Evolutionary conservation across 2,329 filamentous ascomycete genomes (phyloP), one percentile per base, ranked within the genome.

Genomic region (Cryphonectria naterciae): DNA sequence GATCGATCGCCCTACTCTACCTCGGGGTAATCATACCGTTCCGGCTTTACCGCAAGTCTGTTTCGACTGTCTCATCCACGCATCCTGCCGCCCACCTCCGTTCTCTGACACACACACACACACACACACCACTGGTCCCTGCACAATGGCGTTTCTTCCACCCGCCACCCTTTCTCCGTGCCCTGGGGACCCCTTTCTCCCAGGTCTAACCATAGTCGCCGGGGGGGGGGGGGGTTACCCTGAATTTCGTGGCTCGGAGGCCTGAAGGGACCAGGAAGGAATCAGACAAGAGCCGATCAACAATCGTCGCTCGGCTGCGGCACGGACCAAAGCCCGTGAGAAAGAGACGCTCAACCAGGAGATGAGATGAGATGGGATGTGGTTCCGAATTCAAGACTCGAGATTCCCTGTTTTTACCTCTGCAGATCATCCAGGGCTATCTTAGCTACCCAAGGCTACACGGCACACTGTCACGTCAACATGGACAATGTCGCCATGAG

Each of bases 41-140:
- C 66, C 66, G 58, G 49, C 49, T 66, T 28, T 28, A 66, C 46
- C 37, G 64, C 64, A 66, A 66, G 56, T 39, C 43, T 63, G 66
- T 62, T 68, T 68, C 56, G 66, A 65, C 63, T 62, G 66, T 68
- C 56, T 68, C 66, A 68, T 52, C 66, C 41, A 43, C 43, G 22
- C 61, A 64, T 64, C 61, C 65, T 39, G 35, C 37, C 49, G 39
- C 49, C 49, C 28, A 35, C n/a, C 49, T 60, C 54, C 65, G 25
- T 43, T 41, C 39, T 17, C 43, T 61, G 39, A 8, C 54, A 46
- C 7, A 17, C 25, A 35, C 19, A 10, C 46, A 11, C 46, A 22
- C 46, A 19, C 52, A 13, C 4, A 13, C 25, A 32, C 28, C 41
- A 22, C 63, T 22, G 25, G 63, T 35, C 46, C 46, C 46, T 49